Percentiles rank a stretch among this genome's conserved stretches.
Conservation (phyloP, 257 asterid genomes). For the Euphrasia confusa region DNA sequence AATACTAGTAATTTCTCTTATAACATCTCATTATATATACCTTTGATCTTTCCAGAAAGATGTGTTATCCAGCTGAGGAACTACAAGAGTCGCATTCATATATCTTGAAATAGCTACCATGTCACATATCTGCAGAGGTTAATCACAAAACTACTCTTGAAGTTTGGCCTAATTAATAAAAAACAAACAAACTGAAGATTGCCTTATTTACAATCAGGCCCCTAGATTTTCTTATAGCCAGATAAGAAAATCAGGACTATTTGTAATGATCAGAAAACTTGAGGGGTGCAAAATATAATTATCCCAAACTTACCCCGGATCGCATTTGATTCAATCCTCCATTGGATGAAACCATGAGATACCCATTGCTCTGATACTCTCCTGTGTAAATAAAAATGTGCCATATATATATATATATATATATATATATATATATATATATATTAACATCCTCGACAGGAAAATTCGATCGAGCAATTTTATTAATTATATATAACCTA, state of each 20-base stretch:
- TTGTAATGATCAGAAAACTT: too few species aligned
- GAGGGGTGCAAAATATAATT: background rate
- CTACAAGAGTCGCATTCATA: constrained; percentile 10
- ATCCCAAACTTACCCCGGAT: constrained; percentile 3
- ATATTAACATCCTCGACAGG: too few species aligned
- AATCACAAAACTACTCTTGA: background rate
- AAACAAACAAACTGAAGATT: background rate
- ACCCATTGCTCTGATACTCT: constrained; percentile 19
- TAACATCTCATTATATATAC: background rate
- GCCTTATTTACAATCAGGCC: too few species aligned
- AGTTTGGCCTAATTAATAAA: background rate
- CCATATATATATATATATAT: too few species aligned
- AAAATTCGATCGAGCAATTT: too few species aligned
- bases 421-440: too few species aligned
- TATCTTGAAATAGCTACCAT: constrained; percentile 18
- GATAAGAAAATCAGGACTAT: background rate
- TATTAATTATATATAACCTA: too few species aligned
- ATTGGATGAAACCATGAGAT: constrained; percentile 12
- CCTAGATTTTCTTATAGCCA: background rate
- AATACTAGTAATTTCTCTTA: background rate
- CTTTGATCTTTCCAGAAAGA: constrained; percentile 14
- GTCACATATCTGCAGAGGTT: constrained; percentile 16
- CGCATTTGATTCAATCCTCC: constrained; percentile 24
- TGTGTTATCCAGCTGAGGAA: constrained; percentile 10
- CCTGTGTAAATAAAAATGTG: background rate